phyloP scores from a whole-genome alignment of 805 yeast genomes.

The Metschnikowia similis region DNA sequence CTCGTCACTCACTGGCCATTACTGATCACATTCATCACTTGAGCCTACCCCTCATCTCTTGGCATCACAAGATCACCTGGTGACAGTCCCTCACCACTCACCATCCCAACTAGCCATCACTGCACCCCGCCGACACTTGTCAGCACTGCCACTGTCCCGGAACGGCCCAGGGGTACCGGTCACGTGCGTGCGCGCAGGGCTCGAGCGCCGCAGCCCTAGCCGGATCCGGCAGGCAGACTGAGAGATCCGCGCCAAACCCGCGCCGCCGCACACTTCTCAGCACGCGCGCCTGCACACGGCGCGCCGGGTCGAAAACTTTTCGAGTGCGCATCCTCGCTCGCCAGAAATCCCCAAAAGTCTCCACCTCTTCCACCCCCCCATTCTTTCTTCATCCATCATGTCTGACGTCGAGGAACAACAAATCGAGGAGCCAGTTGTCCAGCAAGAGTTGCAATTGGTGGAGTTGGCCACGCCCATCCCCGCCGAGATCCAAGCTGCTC shows the following conservation, averaged over 20 bases:
- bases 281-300: constrained; percentile 15
- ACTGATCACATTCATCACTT: too few species aligned
- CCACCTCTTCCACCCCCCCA: neutral
- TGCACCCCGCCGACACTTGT: too few species aligned
- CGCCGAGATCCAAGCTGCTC: constrained; percentile 93
- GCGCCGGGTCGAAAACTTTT: constrained; percentile 12
- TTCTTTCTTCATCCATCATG: constrained; percentile 45
- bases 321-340: constrained; percentile 3
- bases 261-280: constrained; percentile 13
- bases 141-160: too few species aligned
- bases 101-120: too few species aligned
- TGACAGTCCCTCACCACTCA: too few species aligned
- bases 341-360: neutral
- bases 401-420: constrained; percentile 77
- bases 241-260: constrained; percentile 14
- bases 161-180: neutral
- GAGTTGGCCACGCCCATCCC: constrained; percentile 95
- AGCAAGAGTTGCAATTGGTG: constrained; percentile 78
- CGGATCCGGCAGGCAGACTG: constrained; percentile 17
- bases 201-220: constrained; percentile 9
- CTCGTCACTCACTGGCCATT: too few species aligned
- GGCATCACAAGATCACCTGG: too few species aligned
- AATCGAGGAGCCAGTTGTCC: constrained; percentile 66
- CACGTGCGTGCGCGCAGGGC: constrained; percentile 21
- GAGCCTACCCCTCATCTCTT: too few species aligned